Base-by-base conservation (phyloP, 2,329 filamentous ascomycete genomes). In the Ophiognomonia clavigignenti-juglandacearum region DNA sequence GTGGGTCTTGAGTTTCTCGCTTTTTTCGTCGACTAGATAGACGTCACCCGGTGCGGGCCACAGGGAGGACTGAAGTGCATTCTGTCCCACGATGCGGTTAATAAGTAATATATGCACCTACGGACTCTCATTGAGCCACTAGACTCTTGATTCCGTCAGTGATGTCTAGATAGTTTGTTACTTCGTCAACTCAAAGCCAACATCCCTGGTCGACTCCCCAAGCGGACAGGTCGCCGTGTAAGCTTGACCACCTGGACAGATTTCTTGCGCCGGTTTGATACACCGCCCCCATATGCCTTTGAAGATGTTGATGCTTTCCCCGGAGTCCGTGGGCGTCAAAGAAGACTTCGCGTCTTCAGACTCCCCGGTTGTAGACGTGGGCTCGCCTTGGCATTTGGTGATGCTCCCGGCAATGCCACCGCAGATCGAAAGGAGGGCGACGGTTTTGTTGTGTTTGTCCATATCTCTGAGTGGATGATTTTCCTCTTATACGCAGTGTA, bases 351-450 rank as follows among this genome's bases (percentile, higher is more conserved):
- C 74, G 6, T 68, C 73, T 6, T 73, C 73, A 4, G 66, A 69
- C 38, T 64, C 56, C 27, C 75, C 75, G 0, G 59, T 62, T 5
- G 74, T 78, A 11, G 60, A 63, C 14, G 62, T 52, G 1, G 71
- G 72, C 14, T 58, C 51, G 22, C 73, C 74, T 6, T 63, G 63
- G 56, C 76, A 78, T 55, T 71, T 66, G 44, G 65, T 59, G 43
- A 72, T 70, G 6, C 62, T 54, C 8, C 70, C 71, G 0, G 72
- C 66, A 48, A 77, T 77, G 46, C 83, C 69, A 39, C 71, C 69
- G 62, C 74, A 78, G 60, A 90, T 65, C 0, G 82, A 80, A 22
- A 80, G 80, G 52, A 75, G 70, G 6, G 67, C 71, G 36, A 87
- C 82, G 52, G 85, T 77, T 24, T 78, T 67, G 57, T 77, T 74